Conservation (phyloP, 1,284 basidiomycete species). For the Athelia psychrophila region DNA sequence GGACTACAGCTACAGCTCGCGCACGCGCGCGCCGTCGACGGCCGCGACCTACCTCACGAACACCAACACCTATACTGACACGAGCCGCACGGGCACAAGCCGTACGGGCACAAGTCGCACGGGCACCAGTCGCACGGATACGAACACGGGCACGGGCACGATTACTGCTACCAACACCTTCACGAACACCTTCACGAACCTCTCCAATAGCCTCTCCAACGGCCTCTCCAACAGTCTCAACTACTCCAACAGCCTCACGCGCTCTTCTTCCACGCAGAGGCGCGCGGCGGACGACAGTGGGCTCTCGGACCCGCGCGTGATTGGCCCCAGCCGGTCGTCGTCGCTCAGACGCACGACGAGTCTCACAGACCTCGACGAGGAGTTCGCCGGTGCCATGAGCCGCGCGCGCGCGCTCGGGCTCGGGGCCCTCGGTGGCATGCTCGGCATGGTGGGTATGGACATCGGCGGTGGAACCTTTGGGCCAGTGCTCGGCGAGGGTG, state of each 20-base stretch:
- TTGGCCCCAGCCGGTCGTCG: constrained; percentile 59
- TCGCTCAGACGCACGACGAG: constrained; percentile 69
- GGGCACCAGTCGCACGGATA: constrained; percentile 22
- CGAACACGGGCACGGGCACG: constrained; percentile 6
- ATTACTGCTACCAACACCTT: constrained; percentile 14
- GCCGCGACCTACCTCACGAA: not conserved
- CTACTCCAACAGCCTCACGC: no score
- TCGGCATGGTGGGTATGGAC: constrained; percentile 6
- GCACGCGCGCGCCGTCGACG: no score
- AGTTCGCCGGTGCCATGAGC: constrained; percentile 51
- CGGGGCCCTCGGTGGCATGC: constrained; percentile 30
- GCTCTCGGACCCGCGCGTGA: constrained; percentile 63
- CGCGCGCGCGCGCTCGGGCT: constrained; percentile 42
- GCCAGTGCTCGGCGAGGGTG: constrained; percentile 31
- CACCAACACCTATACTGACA: not conserved
- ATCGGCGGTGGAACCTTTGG: no score
- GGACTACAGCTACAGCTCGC: constrained; percentile 18
- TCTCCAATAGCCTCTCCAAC: no score
- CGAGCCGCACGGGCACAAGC: not conserved
- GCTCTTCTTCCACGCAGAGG: no score
- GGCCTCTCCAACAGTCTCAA: no score
- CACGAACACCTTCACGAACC: constrained; percentile 42
- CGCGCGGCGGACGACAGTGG: constrained; percentile 69
- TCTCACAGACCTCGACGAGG: constrained; percentile 71
- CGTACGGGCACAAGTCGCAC: no score